phyloP scores from a whole-genome alignment of 2,329 filamentous ascomycete genomes.

The Aspergillus sp. region DNA sequence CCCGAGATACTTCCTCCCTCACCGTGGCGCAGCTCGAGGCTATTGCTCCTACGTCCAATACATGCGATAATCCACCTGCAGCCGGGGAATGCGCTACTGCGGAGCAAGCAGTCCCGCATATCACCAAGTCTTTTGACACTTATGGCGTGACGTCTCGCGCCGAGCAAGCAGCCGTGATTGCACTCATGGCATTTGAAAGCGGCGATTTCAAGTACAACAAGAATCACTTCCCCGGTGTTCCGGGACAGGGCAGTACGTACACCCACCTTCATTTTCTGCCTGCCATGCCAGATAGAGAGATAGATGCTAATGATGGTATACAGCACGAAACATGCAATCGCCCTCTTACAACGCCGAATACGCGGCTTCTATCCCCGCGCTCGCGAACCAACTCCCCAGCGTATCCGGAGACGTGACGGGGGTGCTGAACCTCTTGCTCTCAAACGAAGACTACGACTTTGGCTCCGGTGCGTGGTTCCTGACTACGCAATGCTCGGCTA shows the following conservation, averaged over 20 bases:
- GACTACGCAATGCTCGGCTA: slow-evolving; percentile 53
- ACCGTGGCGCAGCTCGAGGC: slow-evolving; percentile 32
- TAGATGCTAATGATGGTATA: not conserved
- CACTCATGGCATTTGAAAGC: slow-evolving; percentile 72
- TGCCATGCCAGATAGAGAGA: not conserved
- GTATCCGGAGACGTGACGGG: slow-evolving; percentile 43
- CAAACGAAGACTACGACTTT: slow-evolving; percentile 54
- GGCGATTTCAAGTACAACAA: slow-evolving; percentile 67
- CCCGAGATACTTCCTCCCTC: slow-evolving; percentile 14
- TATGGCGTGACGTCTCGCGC: slow-evolving; percentile 58
- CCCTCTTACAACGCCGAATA: slow-evolving; percentile 58
- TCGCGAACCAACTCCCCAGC: slow-evolving; percentile 39
- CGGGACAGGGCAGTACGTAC: slow-evolving; percentile 19
- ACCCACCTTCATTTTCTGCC: too few species aligned
- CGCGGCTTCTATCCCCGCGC: slow-evolving; percentile 49
- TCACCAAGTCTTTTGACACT: slow-evolving; percentile 58
- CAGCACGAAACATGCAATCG: slow-evolving; percentile 65
- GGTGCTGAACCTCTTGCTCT: slow-evolving; percentile 54
- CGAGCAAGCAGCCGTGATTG: slow-evolving; percentile 69
- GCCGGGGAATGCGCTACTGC: slow-evolving; percentile 67
- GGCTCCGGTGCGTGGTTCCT: slow-evolving; percentile 64
- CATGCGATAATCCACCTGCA: slow-evolving; percentile 52
- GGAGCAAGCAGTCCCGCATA: slow-evolving; percentile 58
- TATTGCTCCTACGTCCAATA: slow-evolving; percentile 60
- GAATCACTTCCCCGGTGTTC: slow-evolving; percentile 17